These are phyloP conservation scores for Spiraea crenata DNA, from an alignment of 331 rosid species.

Conservation along the genomic window DNA sequence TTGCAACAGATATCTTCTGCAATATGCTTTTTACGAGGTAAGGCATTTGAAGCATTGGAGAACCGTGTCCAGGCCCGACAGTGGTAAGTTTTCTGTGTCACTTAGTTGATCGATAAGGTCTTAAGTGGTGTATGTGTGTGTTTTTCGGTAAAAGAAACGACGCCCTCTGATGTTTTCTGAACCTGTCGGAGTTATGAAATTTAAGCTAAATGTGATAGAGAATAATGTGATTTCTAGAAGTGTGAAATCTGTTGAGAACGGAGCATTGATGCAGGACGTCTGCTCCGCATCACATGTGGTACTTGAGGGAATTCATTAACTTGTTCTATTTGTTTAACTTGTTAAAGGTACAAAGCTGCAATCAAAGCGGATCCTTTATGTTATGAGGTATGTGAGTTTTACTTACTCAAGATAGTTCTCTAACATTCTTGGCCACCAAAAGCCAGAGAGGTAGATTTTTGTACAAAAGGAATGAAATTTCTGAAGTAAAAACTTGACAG, in stretches of 20 bases:
- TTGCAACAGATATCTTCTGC: slow-evolving; percentile 80
- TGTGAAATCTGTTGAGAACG: neutral
- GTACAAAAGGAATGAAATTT: slow-evolving; percentile 2
- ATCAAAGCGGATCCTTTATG: slow-evolving; percentile 44
- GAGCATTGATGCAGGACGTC: too few species aligned
- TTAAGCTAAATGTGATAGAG: too few species aligned
- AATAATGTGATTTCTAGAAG: neutral
- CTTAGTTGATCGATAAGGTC: neutral
- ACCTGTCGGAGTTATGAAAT: neutral
- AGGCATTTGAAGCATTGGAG: slow-evolving; percentile 90
- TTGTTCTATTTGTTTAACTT: too few species aligned
- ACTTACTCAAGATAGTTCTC: neutral
- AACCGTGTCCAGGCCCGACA: slow-evolving; percentile 86
- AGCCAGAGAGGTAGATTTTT: neutral
- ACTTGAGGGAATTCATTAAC: neutral
- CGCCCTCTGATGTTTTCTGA: neutral
- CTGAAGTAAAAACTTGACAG: slow-evolving; percentile 1
- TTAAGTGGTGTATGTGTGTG: neutral
- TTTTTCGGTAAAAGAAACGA: neutral
- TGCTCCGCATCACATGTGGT: too few species aligned
- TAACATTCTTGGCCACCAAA: neutral
- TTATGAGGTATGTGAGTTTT: slow-evolving; percentile 68
- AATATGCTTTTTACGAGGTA: slow-evolving; percentile 84
- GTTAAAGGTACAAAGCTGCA: too few species aligned
- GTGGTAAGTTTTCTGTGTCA: slow-evolving; percentile 52